These are phyloP conservation scores for Crithidia sp. DNA, from an alignment of 208 protist genomes.

Conservation along the genomic window DNA sequence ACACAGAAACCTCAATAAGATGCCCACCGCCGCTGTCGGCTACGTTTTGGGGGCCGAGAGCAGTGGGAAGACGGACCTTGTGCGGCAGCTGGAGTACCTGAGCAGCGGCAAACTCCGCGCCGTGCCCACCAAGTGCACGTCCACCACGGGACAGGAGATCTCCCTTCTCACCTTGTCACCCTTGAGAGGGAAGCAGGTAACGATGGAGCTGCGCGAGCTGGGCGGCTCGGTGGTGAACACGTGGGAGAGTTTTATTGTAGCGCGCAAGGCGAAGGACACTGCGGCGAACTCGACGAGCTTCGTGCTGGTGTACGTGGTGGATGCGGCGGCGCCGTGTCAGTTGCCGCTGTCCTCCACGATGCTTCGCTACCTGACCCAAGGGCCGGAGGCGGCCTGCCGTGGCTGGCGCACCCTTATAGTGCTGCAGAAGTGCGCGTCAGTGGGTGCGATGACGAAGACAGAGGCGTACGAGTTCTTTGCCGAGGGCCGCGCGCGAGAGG, in stretches of 20 bases:
- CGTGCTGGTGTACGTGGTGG: conserved; percentile 73
- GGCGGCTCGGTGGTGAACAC: conserved; percentile 55
- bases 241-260: conserved; percentile 75
- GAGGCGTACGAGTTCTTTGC: conserved; percentile 50
- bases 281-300: conserved; percentile 11
- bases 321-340: conserved; percentile 63
- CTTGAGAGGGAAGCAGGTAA: conserved; percentile 12
- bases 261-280: conserved; percentile 31
- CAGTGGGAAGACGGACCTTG: conserved; percentile 73
- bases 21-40: conserved; percentile 20
- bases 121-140: conserved; percentile 30
- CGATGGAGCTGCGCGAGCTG: conserved; percentile 72
- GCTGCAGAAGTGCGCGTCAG: conserved; percentile 63
- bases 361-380: conserved; percentile 43
- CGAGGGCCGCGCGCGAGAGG: neutral
- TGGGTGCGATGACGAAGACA: conserved; percentile 46
- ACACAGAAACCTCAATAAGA: neutral
- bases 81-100: conserved; percentile 57
- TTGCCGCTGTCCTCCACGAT: conserved; percentile 47
- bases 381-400: conserved; percentile 36
- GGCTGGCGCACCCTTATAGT: conserved; percentile 64
- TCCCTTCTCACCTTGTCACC: conserved; percentile 26
- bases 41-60: conserved; percentile 77
- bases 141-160: conserved; percentile 81
- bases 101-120: conserved; percentile 30